These are phyloP conservation scores for Tuctoria greenei DNA, from an alignment of 176 grass and related monocot genomes.

Conservation along the genomic window DNA sequence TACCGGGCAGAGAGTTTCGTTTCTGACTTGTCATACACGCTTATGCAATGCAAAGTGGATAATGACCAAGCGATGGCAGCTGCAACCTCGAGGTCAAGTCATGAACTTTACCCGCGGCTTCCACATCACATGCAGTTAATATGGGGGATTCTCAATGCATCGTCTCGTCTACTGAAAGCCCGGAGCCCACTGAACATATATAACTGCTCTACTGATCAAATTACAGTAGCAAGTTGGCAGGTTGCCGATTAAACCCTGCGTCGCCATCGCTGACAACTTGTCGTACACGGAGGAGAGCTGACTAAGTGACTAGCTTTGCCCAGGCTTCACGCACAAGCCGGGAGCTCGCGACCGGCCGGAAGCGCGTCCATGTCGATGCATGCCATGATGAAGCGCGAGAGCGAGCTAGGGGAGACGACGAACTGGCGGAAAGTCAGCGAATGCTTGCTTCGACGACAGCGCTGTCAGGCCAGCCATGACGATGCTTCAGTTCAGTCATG, in stretches of 20 bases:
- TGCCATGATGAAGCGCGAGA: not conserved
- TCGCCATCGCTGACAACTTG: not conserved
- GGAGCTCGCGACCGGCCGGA: no score
- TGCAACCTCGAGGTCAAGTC: not conserved
- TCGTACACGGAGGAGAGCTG: not conserved
- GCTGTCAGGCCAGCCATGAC: conserved; percentile 23
- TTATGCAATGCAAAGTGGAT: not conserved
- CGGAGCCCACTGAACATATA: not conserved
- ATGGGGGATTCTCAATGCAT: conserved; percentile 8
- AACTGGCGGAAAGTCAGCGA: not conserved
- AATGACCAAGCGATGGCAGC: conserved; percentile 11
- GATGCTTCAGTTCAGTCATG: not conserved
- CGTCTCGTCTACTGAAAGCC: not conserved
- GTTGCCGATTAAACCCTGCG: not conserved
- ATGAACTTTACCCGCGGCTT: conserved; percentile 32
- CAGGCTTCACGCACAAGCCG: not conserved
- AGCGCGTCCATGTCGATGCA: not conserved
- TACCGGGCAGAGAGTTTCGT: not conserved
- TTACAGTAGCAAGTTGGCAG: conserved; percentile 1
- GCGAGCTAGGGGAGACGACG: no score
- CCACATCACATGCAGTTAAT: not conserved
- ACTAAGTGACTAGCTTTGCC: not conserved
- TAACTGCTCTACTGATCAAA: not conserved
- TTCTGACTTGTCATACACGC: conserved; percentile 6
- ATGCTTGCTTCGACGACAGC: not conserved